Conservation (phyloP, 2,329 filamentous ascomycete genomes). For the Scytalidium lignicola region DNA sequence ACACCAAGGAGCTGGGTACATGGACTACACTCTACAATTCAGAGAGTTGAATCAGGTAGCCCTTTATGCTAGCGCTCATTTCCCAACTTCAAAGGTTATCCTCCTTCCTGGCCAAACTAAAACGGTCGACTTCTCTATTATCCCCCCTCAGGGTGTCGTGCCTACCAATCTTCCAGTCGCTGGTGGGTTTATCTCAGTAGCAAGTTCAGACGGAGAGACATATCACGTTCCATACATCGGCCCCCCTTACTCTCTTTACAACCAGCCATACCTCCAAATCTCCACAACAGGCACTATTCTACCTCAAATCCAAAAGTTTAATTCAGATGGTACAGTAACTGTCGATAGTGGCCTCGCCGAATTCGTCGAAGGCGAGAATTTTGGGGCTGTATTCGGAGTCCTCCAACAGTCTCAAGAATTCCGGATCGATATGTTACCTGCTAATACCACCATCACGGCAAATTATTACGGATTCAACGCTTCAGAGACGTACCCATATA, state of each 20-base stretch:
- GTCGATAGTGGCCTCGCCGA: conserved; percentile 6
- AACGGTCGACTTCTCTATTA: conserved; percentile 5
- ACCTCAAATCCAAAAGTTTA: conserved; percentile 3
- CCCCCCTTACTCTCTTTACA: not conserved
- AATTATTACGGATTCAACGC: conserved; percentile 9
- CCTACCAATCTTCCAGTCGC: not conserved
- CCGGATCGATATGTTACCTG: conserved; percentile 6
- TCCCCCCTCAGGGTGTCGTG: not conserved
- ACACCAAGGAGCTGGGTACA: not conserved
- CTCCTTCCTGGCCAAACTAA: conserved; percentile 13
- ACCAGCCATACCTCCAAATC: conserved; percentile 1
- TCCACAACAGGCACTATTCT: not conserved
- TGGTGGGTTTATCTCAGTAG: not conserved
- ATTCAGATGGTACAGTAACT: not conserved
- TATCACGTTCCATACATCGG: not conserved
- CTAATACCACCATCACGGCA: conserved; percentile 7
- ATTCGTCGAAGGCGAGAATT: conserved; percentile 2
- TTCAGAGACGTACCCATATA: not conserved
- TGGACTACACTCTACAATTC: conserved; percentile 5
- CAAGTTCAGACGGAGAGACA: not conserved
- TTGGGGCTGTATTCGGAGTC: not conserved
- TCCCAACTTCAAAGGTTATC: not conserved
- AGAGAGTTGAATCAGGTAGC: not conserved
- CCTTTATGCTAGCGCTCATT: not conserved
- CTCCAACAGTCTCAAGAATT: conserved; percentile 1